Conservation (phyloP, 108 stramenopile genomes). For the Cylindrotheca fusiformis region DNA sequence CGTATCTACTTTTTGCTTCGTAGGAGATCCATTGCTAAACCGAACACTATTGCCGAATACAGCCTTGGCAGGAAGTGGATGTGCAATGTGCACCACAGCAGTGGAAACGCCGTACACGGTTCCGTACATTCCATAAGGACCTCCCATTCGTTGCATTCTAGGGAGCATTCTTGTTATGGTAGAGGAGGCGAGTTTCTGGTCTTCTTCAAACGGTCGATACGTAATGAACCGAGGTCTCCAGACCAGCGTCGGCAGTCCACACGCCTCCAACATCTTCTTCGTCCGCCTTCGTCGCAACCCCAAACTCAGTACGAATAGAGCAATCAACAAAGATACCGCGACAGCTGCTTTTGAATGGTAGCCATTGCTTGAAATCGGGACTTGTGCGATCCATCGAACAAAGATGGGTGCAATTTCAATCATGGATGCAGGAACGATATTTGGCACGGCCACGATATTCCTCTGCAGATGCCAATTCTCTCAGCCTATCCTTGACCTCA, state of each 20-base stretch:
- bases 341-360: background rate
- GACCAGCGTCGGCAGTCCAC: constrained; percentile 67
- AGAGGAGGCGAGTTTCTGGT: constrained; percentile 59
- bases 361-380: background rate
- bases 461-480: no score
- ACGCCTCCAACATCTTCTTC: constrained; percentile 28
- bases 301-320: background rate
- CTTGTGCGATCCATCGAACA: no score
- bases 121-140: constrained; percentile 92
- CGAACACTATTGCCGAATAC: constrained; percentile 37
- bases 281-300: constrained; percentile 16
- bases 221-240: constrained; percentile 73
- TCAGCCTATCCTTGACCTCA: no score
- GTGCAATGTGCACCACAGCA: constrained; percentile 85
- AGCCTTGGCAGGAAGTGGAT: constrained; percentile 78
- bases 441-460: no score
- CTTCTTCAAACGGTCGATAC: constrained; percentile 41
- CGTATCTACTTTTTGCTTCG: background rate
- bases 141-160: constrained; percentile 79
- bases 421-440: no score
- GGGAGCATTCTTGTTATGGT: constrained; percentile 83
- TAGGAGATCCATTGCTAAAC: background rate
- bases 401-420: no score
- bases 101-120: constrained; percentile 87
- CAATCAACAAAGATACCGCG: background rate